Percentiles rank a stretch among this genome's conserved stretches.
Evolutionary conservation across 768 basidiomycete species (phyloP).

Genomic region (Mycena metata): DNA sequence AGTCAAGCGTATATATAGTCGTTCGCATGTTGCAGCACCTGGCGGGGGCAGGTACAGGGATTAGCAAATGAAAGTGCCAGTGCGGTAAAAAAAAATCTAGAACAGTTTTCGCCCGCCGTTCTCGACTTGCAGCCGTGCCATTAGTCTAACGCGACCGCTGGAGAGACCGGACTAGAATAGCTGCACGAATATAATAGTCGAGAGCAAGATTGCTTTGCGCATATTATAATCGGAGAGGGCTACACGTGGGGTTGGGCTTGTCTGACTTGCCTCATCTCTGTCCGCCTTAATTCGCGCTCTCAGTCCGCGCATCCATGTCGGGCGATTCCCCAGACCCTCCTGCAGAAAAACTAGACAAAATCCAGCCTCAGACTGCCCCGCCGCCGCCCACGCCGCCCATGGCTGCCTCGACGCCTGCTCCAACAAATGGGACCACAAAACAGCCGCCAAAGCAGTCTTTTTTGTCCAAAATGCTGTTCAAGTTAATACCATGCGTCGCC

Average conservation of each 20-base stretch:
- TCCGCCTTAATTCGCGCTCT: neutral
- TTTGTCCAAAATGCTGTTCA: conserved; percentile 25
- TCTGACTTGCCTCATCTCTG: neutral
- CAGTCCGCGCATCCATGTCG: conserved; percentile 2
- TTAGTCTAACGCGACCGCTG: too few relatives aligned
- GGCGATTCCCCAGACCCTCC: conserved; percentile 18
- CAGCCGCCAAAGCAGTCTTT: conserved; percentile 15
- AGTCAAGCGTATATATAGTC: too few relatives aligned
- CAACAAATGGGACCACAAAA: conserved; percentile 16
- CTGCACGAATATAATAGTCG: too few relatives aligned
- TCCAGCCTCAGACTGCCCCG: neutral
- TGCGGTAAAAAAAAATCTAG: too few relatives aligned
- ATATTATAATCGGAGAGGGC: neutral
- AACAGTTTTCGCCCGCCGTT: too few relatives aligned
- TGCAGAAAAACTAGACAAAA: neutral
- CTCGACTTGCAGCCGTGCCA: too few relatives aligned
- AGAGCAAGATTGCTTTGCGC: too few relatives aligned
- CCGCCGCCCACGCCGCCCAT: conserved; percentile 5
- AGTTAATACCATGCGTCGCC: conserved; percentile 29
- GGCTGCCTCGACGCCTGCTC: neutral
- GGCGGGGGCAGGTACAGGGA: too few relatives aligned
- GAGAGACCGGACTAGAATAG: too few relatives aligned
- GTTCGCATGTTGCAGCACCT: too few relatives aligned
- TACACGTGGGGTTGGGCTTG: neutral
- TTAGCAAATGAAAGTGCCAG: too few relatives aligned